phyloP scores from a whole-genome alignment of 164 flowering plant genomes.

The Magnolia changhungtana region DNA sequence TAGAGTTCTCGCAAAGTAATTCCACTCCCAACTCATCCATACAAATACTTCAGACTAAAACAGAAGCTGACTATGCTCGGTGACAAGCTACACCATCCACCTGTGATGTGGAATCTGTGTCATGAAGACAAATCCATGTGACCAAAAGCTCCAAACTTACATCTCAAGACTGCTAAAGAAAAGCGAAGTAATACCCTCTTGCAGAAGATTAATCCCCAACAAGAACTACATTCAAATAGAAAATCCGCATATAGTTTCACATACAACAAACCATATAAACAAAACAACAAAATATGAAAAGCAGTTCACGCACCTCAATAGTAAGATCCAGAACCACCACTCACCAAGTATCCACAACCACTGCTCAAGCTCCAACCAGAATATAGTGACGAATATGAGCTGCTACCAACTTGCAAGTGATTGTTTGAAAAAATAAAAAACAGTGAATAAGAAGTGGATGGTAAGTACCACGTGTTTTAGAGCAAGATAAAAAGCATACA shows the following conservation, averaged over 20 bases:
- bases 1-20: not conserved
- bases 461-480: not conserved
- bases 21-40: slow-evolving; percentile 6
- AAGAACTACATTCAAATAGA: not conserved
- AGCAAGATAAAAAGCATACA: slow-evolving; percentile 34
- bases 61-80: slow-evolving; percentile 10
- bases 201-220: slow-evolving; percentile 7
- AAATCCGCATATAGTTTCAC: not conserved
- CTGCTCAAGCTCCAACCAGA: slow-evolving; percentile 71
- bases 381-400: slow-evolving; percentile 85
- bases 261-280: not conserved
- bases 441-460: not conserved
- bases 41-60: slow-evolving; percentile 2
- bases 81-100: slow-evolving; percentile 60
- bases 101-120: slow-evolving; percentile 48
- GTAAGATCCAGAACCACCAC: slow-evolving; percentile 71
- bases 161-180: slow-evolving; percentile 21
- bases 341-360: slow-evolving; percentile 70
- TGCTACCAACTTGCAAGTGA: slow-evolving; percentile 57
- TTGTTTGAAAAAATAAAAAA: not conserved
- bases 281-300: not conserved
- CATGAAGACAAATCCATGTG: slow-evolving; percentile 48
- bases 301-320: slow-evolving; percentile 58
- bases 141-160: slow-evolving; percentile 40
- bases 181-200: slow-evolving; percentile 15